Evolutionary conservation across 83 land plant genomes (phyloP).

Genomic region (Diphasiastrum complanatum): DNA sequence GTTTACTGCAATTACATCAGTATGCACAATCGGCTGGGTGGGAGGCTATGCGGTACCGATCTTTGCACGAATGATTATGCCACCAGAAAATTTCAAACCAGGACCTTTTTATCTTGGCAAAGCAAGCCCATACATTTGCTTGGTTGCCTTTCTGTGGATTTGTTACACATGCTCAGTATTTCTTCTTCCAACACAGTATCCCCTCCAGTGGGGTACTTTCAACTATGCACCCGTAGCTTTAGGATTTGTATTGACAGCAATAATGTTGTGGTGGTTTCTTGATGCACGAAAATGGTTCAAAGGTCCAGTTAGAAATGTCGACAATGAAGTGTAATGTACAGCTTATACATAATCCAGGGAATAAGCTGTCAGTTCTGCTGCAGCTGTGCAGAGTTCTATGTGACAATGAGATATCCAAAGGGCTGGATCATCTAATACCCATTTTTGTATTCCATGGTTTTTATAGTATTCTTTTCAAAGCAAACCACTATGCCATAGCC

Average conservation of each 20-base stretch:
- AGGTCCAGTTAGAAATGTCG: no score
- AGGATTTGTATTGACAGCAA: neutral
- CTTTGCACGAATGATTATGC: constrained; percentile 5
- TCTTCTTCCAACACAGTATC: constrained; percentile 6
- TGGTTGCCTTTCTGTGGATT: constrained; percentile 7
- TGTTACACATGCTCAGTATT: constrained; percentile 5
- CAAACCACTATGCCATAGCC: no score
- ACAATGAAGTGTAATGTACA: no score
- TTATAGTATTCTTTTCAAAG: no score
- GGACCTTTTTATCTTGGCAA: constrained; percentile 5
- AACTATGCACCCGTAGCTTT: constrained; percentile 14
- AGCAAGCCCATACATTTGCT: neutral
- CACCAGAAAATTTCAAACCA: neutral
- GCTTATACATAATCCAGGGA: no score
- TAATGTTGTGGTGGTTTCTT: constrained; percentile 6
- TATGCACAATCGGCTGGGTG: no score
- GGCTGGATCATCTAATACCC: no score
- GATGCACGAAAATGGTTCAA: no score
- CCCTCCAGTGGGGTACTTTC: neutral
- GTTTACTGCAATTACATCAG: constrained; percentile 8
- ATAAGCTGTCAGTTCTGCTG: no score
- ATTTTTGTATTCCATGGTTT: no score
- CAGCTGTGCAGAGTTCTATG: no score
- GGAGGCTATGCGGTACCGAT: constrained; percentile 13
- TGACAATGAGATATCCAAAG: no score